Percentiles rank a stretch among this genome's conserved stretches.
These are phyloP conservation scores for Sordariomycetes sp. DNA, from an alignment of 2,329 filamentous ascomycete genomes.

Conservation along the genomic window DNA sequence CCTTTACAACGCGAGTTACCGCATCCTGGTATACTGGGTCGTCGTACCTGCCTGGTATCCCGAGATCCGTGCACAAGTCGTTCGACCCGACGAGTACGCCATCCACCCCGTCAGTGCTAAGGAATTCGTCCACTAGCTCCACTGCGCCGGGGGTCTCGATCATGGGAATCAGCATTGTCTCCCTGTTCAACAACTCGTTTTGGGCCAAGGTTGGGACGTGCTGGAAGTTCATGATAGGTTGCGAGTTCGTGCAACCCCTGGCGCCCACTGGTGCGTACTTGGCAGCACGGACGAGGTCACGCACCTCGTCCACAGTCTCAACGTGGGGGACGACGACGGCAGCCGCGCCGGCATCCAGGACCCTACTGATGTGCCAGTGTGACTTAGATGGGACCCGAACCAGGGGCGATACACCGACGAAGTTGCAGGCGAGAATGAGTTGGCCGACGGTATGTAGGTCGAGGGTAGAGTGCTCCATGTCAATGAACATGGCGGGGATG, in stretches of 20 bases:
- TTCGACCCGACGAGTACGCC: conserved; percentile 26
- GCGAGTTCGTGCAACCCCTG: conserved; percentile 22
- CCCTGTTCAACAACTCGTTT: conserved; percentile 21
- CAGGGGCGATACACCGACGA: conserved; percentile 26
- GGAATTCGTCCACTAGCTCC: conserved; percentile 25
- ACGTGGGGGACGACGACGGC: conserved; percentile 30
- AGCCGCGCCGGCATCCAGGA: conserved; percentile 27
- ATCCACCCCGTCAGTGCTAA: conserved; percentile 27
- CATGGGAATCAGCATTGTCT: conserved; percentile 29
- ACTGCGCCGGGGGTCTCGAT: conserved; percentile 27
- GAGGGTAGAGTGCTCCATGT: conserved; percentile 31
- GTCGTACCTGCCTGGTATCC: conserved; percentile 27
- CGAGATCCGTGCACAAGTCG: conserved; percentile 26
- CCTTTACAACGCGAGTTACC: conserved; percentile 17
- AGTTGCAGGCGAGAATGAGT: conserved; percentile 25
- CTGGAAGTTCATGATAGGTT: conserved; percentile 22
- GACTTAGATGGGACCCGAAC: conserved; percentile 28
- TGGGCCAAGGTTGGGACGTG: conserved; percentile 18
- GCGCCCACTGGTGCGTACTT: conserved; percentile 25
- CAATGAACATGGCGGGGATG: conserved; percentile 28
- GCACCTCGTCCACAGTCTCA: conserved; percentile 21
- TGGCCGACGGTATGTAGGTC: conserved; percentile 22
- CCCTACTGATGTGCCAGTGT: conserved; percentile 22
- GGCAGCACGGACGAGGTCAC: conserved; percentile 21
- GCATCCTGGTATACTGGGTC: conserved; percentile 16